Evolutionary conservation across 2,329 filamentous ascomycete genomes (phyloP), one percentile per base, ranked within the genome.

Genomic region (Trichoderma sp.): DNA sequence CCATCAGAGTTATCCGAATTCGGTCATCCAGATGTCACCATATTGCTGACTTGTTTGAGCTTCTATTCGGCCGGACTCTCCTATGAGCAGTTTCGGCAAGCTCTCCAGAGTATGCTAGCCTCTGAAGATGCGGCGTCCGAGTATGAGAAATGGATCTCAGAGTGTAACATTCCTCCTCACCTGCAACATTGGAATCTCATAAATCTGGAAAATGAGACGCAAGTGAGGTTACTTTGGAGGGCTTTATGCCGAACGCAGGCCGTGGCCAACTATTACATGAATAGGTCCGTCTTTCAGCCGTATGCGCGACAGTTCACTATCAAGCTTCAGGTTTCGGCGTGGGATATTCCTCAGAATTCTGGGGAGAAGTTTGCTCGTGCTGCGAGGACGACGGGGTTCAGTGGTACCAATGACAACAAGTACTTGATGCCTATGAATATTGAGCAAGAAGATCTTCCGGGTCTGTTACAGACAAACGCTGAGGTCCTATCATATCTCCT

Each of bases 391-490:
- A 93, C 92, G 0, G 93, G 93, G 0, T 95, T 95, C 80, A 93
- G 90, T 8, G 93, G 93, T 0, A 94, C 93, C 0, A 94, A 93
- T 62, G 93, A 94, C 79, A 91, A 89, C 24, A 85, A 88, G 50
- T 83, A 82, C 0, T 85, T 93, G 41, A 82, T 94, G 0, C 93
- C 93, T 0, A 81, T 91, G n/a, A 76, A 60, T 9, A 90, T 94
- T 24, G 81, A 84, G 24, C 92, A 94, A 69, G 82, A 89, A 0
- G 91, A 94, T 75, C 85, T 94, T 0, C 83, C 85, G 0, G 81
- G 84, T 0, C 85, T 93, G 0, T 79, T 82, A 0, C 89, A 92
- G 64, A 93, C 91, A 0, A 93, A 91, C 75, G 91, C 91, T 0
- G 87, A 91, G 63, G 92, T 93, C 0, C 81, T 93, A 0, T 87